Conservation (phyloP, 1,284 basidiomycete genomes). For the Anthracocystis walkeri region DNA sequence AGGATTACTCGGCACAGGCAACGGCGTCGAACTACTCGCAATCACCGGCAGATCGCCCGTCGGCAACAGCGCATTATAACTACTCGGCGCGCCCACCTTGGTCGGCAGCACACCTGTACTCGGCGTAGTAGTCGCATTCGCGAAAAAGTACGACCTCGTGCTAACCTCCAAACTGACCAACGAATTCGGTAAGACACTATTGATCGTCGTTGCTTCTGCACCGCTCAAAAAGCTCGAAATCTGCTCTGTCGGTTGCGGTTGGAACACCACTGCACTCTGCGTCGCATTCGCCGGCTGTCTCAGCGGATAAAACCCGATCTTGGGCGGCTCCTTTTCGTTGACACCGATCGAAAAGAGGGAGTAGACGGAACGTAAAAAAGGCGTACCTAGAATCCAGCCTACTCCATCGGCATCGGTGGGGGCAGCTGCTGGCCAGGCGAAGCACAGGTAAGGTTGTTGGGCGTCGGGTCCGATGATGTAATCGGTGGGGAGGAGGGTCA, state of each 20-base stretch:
- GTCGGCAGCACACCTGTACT: slow-evolving; percentile 30
- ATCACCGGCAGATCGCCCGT: slow-evolving; percentile 28
- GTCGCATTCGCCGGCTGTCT: slow-evolving; percentile 70
- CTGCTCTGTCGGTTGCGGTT: slow-evolving; percentile 41
- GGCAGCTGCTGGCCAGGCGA: slow-evolving; percentile 82
- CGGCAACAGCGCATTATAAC: slow-evolving; percentile 18
- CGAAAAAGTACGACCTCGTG: slow-evolving; percentile 79
- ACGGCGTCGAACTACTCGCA: slow-evolving; percentile 21
- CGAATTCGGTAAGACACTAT: slow-evolving; percentile 81
- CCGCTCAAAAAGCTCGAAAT: slow-evolving; percentile 76
- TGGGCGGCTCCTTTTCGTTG: slow-evolving; percentile 39
- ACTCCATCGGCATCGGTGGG: slow-evolving; percentile 80
- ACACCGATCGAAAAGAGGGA: slow-evolving; percentile 76
- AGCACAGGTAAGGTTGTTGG: slow-evolving; percentile 78
- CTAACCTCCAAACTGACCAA: slow-evolving; percentile 75
- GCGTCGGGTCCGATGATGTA: slow-evolving; percentile 82
- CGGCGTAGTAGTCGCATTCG: slow-evolving; percentile 69
- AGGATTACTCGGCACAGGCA: slow-evolving; percentile 43
- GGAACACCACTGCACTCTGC: slow-evolving; percentile 6
- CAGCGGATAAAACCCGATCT: slow-evolving; percentile 48
- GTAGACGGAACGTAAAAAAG: slow-evolving; percentile 84
- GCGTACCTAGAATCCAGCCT: slow-evolving; percentile 87
- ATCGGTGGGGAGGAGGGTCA: slow-evolving; percentile 81
- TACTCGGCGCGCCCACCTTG: slow-evolving; percentile 13
- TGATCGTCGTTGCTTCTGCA: slow-evolving; percentile 76